Percentiles rank a stretch among this genome's conserved stretches.
phyloP scores from a whole-genome alignment of 495 filamentous ascomycete species.

The Staphylotrichum tortipilum region DNA sequence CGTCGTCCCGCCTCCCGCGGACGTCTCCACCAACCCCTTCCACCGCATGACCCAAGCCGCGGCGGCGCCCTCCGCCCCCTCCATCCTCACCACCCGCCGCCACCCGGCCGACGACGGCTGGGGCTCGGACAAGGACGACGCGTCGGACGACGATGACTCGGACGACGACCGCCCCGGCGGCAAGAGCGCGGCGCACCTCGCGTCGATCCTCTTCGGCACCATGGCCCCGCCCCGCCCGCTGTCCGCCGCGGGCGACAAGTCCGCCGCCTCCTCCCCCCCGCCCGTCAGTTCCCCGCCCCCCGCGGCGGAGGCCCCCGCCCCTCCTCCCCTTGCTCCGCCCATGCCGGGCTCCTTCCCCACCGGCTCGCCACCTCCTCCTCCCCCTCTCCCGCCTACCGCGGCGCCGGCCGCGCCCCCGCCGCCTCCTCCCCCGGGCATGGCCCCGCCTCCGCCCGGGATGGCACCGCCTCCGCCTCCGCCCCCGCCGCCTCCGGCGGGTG shows the following conservation, averaged over 20 bases:
- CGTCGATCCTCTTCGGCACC: constrained; percentile 88
- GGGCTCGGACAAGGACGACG: constrained; percentile 75
- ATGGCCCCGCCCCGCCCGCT: constrained; percentile 92
- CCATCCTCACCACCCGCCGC: constrained; percentile 30
- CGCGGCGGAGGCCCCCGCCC: constrained; percentile 27
- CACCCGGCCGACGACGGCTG: constrained; percentile 65
- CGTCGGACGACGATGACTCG: constrained; percentile 59
- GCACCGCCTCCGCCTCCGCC: constrained; percentile 49
- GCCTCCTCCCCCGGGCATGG: constrained; percentile 23
- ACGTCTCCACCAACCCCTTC: constrained; percentile 88
- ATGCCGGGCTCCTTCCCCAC: constrained; percentile 33
- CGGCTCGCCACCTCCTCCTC: constrained; percentile 37
- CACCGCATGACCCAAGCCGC: constrained; percentile 71
- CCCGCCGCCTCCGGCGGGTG: constrained; percentile 29
- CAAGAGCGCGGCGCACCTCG: constrained; percentile 79
- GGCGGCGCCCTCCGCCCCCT: constrained; percentile 30
- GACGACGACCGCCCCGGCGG: constrained; percentile 64
- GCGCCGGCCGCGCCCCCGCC: constrained; percentile 39
- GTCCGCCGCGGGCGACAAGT: constrained; percentile 68
- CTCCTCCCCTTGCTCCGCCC: constrained; percentile 41
- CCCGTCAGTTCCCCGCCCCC: constrained; percentile 30
- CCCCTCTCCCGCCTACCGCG: constrained; percentile 34
- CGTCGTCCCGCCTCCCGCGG: constrained; percentile 38
- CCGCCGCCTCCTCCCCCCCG: constrained; percentile 37
- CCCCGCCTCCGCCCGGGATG: constrained; percentile 35